phyloP scores from a whole-genome alignment of 2,329 filamentous ascomycete species.

The Tolypocladium amazonense region DNA sequence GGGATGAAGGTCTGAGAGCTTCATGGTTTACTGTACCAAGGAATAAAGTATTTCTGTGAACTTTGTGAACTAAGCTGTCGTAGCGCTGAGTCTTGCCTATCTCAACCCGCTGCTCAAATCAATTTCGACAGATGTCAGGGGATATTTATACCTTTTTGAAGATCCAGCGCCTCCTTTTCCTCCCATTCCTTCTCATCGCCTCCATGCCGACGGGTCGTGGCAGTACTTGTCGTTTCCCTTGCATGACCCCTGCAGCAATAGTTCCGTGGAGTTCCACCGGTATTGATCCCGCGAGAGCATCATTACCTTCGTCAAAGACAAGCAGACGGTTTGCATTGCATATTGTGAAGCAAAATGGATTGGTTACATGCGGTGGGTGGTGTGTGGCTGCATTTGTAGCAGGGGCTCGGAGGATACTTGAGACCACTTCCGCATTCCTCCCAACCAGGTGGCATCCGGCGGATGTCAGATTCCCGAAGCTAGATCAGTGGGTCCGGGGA shows the following conservation, averaged over 20 bases:
- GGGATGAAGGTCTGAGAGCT: background rate
- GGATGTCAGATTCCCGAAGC: background rate
- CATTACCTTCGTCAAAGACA: background rate
- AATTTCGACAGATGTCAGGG: background rate
- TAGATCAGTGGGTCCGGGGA: background rate
- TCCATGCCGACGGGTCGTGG: background rate
- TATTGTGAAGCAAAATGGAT: background rate
- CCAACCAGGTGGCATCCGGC: background rate
- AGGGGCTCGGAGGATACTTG: background rate
- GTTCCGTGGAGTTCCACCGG: background rate
- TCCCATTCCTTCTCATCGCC: background rate
- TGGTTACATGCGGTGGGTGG: background rate
- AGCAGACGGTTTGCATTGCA: background rate
- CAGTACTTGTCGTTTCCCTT: background rate
- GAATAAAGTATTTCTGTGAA: background rate
- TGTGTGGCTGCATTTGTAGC: background rate
- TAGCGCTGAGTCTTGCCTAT: background rate
- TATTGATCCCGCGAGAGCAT: background rate
- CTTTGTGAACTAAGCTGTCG: background rate
- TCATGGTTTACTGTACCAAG: background rate
- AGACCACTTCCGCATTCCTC: background rate
- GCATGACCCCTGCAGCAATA: background rate
- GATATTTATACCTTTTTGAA: background rate
- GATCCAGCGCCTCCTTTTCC: background rate
- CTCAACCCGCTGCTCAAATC: background rate